Evolutionary conservation across 1,284 basidiomycete species (phyloP), one percentile per base, ranked within the genome.

Genomic region (Ustilago cynodontis): DNA sequence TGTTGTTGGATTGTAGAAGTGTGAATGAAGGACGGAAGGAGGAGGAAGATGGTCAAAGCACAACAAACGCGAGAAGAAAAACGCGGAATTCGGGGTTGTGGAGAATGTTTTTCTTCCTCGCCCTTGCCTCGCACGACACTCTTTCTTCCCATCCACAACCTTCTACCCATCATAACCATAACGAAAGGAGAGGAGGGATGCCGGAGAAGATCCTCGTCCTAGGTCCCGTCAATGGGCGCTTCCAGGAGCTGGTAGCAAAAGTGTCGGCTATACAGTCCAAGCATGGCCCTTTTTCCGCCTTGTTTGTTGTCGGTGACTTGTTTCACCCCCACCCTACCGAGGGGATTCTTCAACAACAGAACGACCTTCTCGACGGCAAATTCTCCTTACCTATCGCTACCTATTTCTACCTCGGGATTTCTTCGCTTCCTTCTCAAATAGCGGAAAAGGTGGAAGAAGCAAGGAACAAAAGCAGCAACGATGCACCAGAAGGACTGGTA

Each of bases 251-350:
- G 18, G 91, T 94, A 78, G 85, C 90, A 60, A 98, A 97, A 88
- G 90, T 97, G 75, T 91, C 90, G 59, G 88, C 91, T 22, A 95
- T 98, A 81, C 91, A 99, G 87, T 88, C 90, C 65, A 98, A 98
- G 86, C 93, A 98, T 87, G 95, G 95, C 62, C 94, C 94, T 80
- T 99, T 99, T 84, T 92, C 94, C 80, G 90, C 94, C 39, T 91
- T 93, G 20, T 89, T 99, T 50, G 92, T 94, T 77, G 88, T 91
- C 3, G 95, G 96, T 6, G 95, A 99, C 87, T 93, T 98, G 86
- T 99, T 99, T 87, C 91, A 52, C n/a, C 52, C 65, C 13, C 33
- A 47, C 22, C 50, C 64, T 6, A 13, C 51, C 13, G 71, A 62
- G 13, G 81, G 88, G 1, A 85, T 87, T 8, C 78, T 81, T 16